Percentiles rank a stretch among this genome's conserved stretches.
Conservation (phyloP, 2,329 filamentous ascomycete species). For the Diplocarpon rosae region DNA sequence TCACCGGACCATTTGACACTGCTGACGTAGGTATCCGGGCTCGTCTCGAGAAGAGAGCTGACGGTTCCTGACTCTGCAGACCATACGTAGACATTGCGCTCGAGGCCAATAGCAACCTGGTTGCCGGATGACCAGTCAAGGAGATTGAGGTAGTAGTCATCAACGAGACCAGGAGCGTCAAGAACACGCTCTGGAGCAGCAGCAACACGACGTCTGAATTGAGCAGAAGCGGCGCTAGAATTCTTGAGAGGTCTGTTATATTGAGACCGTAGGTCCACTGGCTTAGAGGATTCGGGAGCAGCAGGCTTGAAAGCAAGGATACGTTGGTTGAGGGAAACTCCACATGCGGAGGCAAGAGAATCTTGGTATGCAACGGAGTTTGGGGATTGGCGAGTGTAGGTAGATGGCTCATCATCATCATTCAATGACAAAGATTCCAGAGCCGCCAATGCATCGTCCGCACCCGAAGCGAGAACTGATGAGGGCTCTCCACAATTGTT, state of each 20-base stretch:
- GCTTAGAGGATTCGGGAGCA: slow-evolving; percentile 94
- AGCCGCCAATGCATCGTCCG: slow-evolving; percentile 68
- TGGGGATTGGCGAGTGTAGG: slow-evolving; percentile 69
- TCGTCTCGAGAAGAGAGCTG: slow-evolving; percentile 77
- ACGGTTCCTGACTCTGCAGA: slow-evolving; percentile 90
- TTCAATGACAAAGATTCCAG: slow-evolving; percentile 68
- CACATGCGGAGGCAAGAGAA: slow-evolving; percentile 80
- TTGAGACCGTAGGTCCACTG: slow-evolving; percentile 91
- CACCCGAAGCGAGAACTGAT: slow-evolving; percentile 56
- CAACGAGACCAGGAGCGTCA: slow-evolving; percentile 88
- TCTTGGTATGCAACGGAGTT: slow-evolving; percentile 88
- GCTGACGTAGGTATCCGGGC: slow-evolving; percentile 87
- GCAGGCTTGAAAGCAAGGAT: slow-evolving; percentile 98
- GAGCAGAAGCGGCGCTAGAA: slow-evolving; percentile 60
- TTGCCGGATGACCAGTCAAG: slow-evolving; percentile 97
- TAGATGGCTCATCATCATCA: slow-evolving; percentile 56
- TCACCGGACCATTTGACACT: slow-evolving; percentile 99
- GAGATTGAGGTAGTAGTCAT: slow-evolving; percentile 98
- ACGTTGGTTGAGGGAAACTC: slow-evolving; percentile 83
- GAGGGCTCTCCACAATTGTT: slow-evolving; percentile 61
- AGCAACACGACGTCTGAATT: slow-evolving; percentile 83
- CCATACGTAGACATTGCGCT: slow-evolving; percentile 97
- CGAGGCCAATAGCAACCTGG: slow-evolving; percentile 94
- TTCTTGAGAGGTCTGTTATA: slow-evolving; percentile 94
- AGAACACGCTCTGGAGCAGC: slow-evolving; percentile 93